These are phyloP conservation scores for Jacaranda mimosifolia DNA, from an alignment of 257 asterid genomes.

Conservation along the genomic window DNA sequence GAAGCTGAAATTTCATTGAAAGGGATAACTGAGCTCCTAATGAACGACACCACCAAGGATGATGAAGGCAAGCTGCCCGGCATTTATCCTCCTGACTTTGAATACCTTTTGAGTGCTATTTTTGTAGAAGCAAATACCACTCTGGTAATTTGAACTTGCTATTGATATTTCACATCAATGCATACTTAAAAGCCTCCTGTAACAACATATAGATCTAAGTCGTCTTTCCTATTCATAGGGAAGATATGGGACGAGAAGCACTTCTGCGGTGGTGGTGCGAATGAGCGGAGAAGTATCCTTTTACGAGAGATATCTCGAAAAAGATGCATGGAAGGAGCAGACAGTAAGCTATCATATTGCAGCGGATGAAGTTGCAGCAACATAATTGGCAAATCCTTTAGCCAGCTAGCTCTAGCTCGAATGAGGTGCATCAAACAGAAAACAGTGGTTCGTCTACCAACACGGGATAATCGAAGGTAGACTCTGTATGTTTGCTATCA, in stretches of 20 bases:
- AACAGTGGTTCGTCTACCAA: too few relatives aligned
- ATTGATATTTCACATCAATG: neutral
- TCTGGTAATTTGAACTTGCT: constrained; percentile 46
- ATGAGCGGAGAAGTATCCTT: constrained; percentile 53
- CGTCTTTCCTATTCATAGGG: constrained; percentile 48
- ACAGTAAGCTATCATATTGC: constrained; percentile 51
- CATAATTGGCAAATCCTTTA: neutral
- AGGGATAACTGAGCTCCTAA: constrained; percentile 44
- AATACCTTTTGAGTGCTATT: constrained; percentile 73
- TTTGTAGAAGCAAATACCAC: constrained; percentile 66
- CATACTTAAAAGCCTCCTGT: too few relatives aligned
- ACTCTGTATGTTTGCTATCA: neutral
- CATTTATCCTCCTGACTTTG: constrained; percentile 62
- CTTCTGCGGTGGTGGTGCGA: constrained; percentile 55
- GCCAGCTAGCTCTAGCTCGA: too few relatives aligned
- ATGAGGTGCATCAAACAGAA: too few relatives aligned
- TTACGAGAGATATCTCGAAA: constrained; percentile 56
- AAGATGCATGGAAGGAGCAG: constrained; percentile 63
- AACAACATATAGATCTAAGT: neutral
- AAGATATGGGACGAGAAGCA: constrained; percentile 83
- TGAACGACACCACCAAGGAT: constrained; percentile 66
- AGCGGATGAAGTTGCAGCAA: constrained; percentile 21
- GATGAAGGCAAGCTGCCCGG: constrained; percentile 59
- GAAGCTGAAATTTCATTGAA: constrained; percentile 47
- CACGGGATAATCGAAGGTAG: neutral